A percentile compares a stretch with the other conserved stretches of the same genome.
Conservation (phyloP, 2,329 filamentous ascomycete species). For the Penicillium janthinellum region DNA sequence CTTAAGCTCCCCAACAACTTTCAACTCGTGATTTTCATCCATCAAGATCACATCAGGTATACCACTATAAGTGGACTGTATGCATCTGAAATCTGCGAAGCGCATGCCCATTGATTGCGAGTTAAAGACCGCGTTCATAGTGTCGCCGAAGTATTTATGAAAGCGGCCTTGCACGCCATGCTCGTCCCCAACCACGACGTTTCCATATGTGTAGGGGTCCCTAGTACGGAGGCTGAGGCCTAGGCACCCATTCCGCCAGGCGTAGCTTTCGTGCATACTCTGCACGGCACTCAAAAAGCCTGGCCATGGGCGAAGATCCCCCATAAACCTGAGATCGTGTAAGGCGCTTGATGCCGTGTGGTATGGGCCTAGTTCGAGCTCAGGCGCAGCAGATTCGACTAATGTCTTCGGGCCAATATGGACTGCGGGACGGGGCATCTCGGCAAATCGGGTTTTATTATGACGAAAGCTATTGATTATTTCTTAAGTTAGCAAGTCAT, state of each 20-base stretch:
- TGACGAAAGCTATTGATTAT: background rate
- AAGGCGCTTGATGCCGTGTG: background rate
- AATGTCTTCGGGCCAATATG: background rate
- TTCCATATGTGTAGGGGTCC: background rate
- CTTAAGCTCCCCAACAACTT: background rate
- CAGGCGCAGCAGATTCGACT: background rate
- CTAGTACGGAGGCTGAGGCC: background rate
- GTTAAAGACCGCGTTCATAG: slow-evolving; percentile 2
- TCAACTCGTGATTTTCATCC: background rate
- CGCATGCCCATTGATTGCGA: background rate
- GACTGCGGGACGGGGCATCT: background rate
- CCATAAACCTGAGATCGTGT: background rate
- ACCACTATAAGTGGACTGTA: background rate
- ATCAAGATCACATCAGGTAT: background rate
- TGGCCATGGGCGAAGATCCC: background rate
- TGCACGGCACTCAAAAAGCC: background rate
- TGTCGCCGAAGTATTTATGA: slow-evolving; percentile 2
- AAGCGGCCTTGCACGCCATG: slow-evolving; percentile 1
- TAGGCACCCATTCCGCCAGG: background rate
- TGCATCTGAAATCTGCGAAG: background rate
- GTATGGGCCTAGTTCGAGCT: background rate
- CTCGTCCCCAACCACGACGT: slow-evolving; percentile 2
- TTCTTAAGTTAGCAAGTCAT: background rate
- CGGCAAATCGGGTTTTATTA: background rate
- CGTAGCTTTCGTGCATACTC: background rate